Evolutionary conservation across 331 rosid species (phyloP), one percentile per base, ranked within the genome.

Genomic region (Quercus lobata): DNA sequence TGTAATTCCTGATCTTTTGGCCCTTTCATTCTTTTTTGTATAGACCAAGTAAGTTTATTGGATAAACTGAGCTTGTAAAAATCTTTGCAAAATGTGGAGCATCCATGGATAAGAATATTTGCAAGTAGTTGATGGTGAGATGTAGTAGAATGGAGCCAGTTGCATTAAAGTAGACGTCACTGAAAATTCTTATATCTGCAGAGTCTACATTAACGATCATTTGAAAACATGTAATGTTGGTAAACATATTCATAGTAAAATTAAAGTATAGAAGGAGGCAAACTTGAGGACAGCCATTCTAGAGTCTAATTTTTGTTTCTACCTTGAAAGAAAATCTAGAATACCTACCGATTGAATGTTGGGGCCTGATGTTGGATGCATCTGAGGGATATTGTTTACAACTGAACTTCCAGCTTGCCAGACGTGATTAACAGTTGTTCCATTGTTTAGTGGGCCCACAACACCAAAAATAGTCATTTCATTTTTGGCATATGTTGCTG

Each of bases 381-480:
- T 17, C 68, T 63, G 76, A 11, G 82, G 81, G 69, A 75, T 57
- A 34, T 25, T 3, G 52, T 72, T 57, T 30, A 76, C 52, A 57
- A 80, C 75, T 21, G 78, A 54, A 57, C 24, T 32, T 30, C 78
- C 76, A 18, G 81, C 77, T 74, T 80, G 84, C 76, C 80, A 54
- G 57, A 76, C 46, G 68, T 79, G 83, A 76, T 81, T 81, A 49
- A 56, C 41, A 1, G 77, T 35, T 4, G 83, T 74, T n/a, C 25
- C 75, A 30, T 70, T 56, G 16, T 66, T 66, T 21, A 78, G 62
- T 32, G 80, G 77, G 4, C 86, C 80, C 15, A 83, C 58, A 49
- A 74, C 60, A 58, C 74, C 83, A 35, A 83, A 78, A 57, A 83
- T 71, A 16, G 69, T 57, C 71, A 79, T 75, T 62, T 82, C 70